A percentile compares a stretch with the other conserved stretches of the same genome.
Evolutionary conservation across 805 yeast species (phyloP).

Genomic region (Komagataella pastoris): DNA sequence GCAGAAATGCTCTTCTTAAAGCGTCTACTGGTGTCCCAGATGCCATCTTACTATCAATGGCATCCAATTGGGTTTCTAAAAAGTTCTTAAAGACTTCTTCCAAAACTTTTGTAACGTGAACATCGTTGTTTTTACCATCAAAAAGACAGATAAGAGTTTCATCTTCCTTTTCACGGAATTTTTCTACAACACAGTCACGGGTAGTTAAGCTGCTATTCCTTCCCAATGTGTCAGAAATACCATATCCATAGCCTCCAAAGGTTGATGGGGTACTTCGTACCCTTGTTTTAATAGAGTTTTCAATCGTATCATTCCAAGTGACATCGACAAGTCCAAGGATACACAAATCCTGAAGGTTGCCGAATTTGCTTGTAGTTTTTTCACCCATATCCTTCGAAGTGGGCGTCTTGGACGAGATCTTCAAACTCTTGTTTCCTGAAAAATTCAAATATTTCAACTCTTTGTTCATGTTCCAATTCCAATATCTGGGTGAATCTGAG

Average conservation of each 20-base stretch:
- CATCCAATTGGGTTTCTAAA: conserved; percentile 53
- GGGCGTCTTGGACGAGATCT: conserved; percentile 59
- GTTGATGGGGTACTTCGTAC: conserved; percentile 84
- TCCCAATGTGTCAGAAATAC: conserved; percentile 85
- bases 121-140: conserved; percentile 65
- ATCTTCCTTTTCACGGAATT: conserved; percentile 74
- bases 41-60: conserved; percentile 12
- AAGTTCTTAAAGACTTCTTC: conserved; percentile 59
- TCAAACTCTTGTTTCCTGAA: conserved; percentile 86
- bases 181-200: conserved; percentile 78
- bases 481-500: conserved; percentile 89
- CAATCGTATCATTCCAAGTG: conserved; percentile 78
- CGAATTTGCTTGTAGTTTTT: conserved; percentile 56
- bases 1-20: conserved; percentile 66
- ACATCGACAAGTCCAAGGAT: conserved; percentile 90
- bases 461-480: conserved; percentile 91
- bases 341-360: conserved; percentile 49
- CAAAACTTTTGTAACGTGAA: conserved; percentile 49
- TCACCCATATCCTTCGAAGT: conserved; percentile 22
- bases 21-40: conserved; percentile 56
- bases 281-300: conserved; percentile 70
- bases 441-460: conserved; percentile 71
- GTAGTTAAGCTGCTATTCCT: conserved; percentile 48
- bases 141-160: conserved; percentile 73
- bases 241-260: conserved; percentile 65